phyloP scores from a whole-genome alignment of 148 eudicot species.

The Amaranthus palmeri region DNA sequence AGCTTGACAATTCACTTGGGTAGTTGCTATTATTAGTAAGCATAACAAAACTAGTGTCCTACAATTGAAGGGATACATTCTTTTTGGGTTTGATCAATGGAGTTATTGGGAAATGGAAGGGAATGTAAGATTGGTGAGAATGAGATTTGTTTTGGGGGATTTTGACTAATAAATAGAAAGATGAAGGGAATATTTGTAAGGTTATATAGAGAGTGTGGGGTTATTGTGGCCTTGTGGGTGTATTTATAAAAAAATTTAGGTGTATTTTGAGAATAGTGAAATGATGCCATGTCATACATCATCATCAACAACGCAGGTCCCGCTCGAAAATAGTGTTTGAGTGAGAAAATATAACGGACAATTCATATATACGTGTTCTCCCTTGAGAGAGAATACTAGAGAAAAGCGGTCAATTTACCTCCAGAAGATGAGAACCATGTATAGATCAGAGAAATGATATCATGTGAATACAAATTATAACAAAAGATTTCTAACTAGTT shows the following conservation, averaged over 20 bases:
- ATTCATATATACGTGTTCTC: not conserved
- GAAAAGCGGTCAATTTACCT: too few relatives aligned
- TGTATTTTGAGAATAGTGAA: not conserved
- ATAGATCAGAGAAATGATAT: too few relatives aligned
- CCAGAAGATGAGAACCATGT: too few relatives aligned
- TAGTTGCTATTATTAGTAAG: constrained; percentile 3
- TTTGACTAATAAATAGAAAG: not conserved
- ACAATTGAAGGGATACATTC: constrained; percentile 1
- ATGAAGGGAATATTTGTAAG: not conserved
- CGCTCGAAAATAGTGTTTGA: not conserved
- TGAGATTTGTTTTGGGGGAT: not conserved
- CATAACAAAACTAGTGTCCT: not conserved
- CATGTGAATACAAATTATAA: too few relatives aligned
- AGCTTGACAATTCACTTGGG: constrained; percentile 12
- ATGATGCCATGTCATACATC: too few relatives aligned
- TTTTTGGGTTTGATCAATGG: not conserved
- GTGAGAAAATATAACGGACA: not conserved
- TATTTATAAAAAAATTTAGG: constrained; percentile 3
- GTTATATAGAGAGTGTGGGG: not conserved
- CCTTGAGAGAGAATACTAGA: too few relatives aligned
- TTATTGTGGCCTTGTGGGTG: not conserved
- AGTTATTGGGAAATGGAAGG: not conserved
- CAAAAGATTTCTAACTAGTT: too few relatives aligned
- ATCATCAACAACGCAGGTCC: too few relatives aligned
- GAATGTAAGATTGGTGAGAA: not conserved